Conservation (phyloP, 169 alveolate genomes). For the Amoebophrya sp. region DNA sequence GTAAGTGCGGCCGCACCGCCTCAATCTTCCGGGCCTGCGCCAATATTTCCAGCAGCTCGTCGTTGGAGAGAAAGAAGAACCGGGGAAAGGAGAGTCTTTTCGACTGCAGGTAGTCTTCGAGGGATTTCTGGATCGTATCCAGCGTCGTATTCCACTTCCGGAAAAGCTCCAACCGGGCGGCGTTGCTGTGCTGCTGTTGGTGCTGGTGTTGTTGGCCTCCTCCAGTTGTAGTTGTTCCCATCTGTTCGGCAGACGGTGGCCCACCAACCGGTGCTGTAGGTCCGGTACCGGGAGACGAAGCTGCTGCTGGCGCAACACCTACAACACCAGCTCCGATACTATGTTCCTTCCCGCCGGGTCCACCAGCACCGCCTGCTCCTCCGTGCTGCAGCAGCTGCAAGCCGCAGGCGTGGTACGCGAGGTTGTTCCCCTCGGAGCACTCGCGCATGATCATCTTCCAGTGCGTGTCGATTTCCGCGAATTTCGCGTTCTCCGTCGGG, state of each 20-base stretch:
- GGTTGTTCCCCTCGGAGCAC: conserved; percentile 56
- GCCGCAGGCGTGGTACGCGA: too few species aligned
- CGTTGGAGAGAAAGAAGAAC: conserved; percentile 87
- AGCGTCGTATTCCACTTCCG: conserved; percentile 61
- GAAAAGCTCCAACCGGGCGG: conserved; percentile 53
- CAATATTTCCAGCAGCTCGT: conserved; percentile 83
- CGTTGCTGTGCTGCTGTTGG: conserved; percentile 51
- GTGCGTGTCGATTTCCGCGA: conserved; percentile 60
- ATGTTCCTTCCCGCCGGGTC: too few species aligned
- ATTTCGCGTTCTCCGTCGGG: conserved; percentile 66
- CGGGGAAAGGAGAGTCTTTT: conserved; percentile 69
- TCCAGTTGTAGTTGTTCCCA: too few species aligned
- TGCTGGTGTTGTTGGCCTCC: too few species aligned
- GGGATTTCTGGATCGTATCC: conserved; percentile 69
- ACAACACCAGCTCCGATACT: too few species aligned
- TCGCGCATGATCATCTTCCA: conserved; percentile 73
- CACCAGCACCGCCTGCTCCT: too few species aligned
- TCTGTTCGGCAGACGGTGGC: too few species aligned
- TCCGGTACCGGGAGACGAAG: too few species aligned
- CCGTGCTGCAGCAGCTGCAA: too few species aligned
- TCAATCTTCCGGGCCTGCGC: conserved; percentile 73
- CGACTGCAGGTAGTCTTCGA: conserved; percentile 51
- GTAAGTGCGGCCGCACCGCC: conserved; percentile 79
- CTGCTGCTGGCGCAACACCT: too few species aligned
- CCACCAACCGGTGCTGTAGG: too few species aligned